Percentiles rank a stretch among this genome's conserved stretches.
Evolutionary conservation across 148 eudicot genomes (phyloP).

Genomic region (Arctostaphylos glauca): DNA sequence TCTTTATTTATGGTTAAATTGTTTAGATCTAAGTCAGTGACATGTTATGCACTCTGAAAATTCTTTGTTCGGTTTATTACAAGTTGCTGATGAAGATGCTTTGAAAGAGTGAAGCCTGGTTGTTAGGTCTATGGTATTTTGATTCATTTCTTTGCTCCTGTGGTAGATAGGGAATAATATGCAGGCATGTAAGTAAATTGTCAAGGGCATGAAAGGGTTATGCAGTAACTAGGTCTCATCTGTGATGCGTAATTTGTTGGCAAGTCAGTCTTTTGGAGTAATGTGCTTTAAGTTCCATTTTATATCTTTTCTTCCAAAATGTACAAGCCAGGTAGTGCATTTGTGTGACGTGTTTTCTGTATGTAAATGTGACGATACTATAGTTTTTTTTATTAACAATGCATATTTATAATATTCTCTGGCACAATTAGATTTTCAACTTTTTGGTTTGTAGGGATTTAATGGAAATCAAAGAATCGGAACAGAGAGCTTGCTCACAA

Average conservation of each 20-base stretch:
- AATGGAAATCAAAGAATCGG: conserved; percentile 80
- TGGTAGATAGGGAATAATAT: neutral
- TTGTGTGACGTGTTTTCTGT: neutral
- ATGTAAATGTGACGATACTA: neutral
- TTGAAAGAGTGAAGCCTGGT: conserved; percentile 1
- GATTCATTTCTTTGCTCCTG: neutral
- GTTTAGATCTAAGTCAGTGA: neutral
- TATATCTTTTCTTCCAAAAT: neutral
- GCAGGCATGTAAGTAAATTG: neutral
- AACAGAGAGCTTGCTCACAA: conserved; percentile 64
- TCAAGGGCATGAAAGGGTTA: neutral
- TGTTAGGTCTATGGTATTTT: neutral
- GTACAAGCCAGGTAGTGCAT: conserved; percentile 3
- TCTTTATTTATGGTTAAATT: neutral
- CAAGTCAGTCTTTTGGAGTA: neutral
- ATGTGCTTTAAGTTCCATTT: neutral
- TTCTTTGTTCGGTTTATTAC: neutral
- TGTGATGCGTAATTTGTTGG: neutral
- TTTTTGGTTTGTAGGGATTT: conserved; percentile 40
- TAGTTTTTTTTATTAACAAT: neutral
- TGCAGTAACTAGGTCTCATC: conserved; percentile 4
- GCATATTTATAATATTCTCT: conserved; percentile 5
- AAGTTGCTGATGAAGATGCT: neutral
- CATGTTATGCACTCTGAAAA: conserved; percentile 8
- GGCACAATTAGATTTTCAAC: conserved; percentile 13